Evolutionary conservation across 2,329 filamentous ascomycete genomes (phyloP).

Genomic region (Sclerotinia minor): DNA sequence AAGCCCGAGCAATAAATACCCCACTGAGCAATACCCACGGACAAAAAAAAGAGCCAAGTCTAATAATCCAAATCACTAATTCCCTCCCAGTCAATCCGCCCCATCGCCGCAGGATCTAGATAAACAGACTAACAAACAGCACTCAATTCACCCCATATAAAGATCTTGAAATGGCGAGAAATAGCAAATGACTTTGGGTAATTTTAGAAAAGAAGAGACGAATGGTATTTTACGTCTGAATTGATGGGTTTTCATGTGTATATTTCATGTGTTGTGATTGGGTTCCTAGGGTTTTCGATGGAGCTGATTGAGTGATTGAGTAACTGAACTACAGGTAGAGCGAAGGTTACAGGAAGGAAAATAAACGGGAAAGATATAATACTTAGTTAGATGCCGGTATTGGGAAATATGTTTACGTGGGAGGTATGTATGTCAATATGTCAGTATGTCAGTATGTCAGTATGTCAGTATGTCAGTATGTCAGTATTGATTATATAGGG

Average conservation of each 20-base stretch:
- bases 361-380: no score
- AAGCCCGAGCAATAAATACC: no score
- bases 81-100: no score
- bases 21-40: not conserved
- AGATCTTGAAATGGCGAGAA: not conserved
- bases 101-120: not conserved
- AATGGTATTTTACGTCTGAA: not conserved
- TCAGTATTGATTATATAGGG: no score
- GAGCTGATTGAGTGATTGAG: not conserved
- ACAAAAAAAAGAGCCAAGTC: not conserved
- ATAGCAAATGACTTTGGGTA: not conserved
- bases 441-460: no score
- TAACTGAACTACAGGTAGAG: accelerated
- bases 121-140: not conserved
- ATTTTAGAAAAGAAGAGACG: not conserved
- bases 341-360: not conserved
- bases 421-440: not conserved
- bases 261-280: not conserved
- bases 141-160: no score
- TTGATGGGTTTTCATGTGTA: not conserved
- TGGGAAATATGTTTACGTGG: not conserved
- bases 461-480: no score
- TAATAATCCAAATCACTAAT: not conserved
- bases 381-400: no score
- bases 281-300: not conserved